A percentile compares a stretch with the other conserved stretches of the same genome.
Evolutionary conservation across 73 alveolate genomes (phyloP).

Genomic region (Halteria grandinella): DNA sequence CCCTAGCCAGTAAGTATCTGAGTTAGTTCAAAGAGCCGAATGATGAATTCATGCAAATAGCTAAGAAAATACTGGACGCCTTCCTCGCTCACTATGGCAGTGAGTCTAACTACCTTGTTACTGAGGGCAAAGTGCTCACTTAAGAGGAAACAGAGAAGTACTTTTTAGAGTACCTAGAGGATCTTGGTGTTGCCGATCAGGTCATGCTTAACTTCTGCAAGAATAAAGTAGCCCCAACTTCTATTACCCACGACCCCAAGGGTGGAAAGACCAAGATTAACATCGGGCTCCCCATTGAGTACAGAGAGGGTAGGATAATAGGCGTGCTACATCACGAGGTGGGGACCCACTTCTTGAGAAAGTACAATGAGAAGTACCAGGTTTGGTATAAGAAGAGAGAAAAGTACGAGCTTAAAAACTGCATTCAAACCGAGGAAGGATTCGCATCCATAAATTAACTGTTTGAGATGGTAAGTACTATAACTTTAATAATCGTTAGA

Average conservation of each 20-base stretch:
- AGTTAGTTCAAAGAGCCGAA: slow-evolving; percentile 38
- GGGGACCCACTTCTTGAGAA: slow-evolving; percentile 75
- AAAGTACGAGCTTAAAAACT: slow-evolving; percentile 62
- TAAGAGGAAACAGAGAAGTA: slow-evolving; percentile 57
- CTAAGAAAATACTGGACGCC: slow-evolving; percentile 50
- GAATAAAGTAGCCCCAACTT: slow-evolving; percentile 61
- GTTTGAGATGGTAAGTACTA: slow-evolving; percentile 58
- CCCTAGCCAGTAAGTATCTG: slow-evolving; percentile 29
- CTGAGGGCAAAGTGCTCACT: slow-evolving; percentile 34
- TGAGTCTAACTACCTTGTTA: not conserved
- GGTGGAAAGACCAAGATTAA: slow-evolving; percentile 50
- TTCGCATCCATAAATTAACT: slow-evolving; percentile 61
- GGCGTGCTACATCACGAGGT: slow-evolving; percentile 76
- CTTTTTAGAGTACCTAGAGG: slow-evolving; percentile 54
- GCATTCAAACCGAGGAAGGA: slow-evolving; percentile 74
- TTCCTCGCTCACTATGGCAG: slow-evolving; percentile 29
- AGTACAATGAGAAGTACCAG: slow-evolving; percentile 65
- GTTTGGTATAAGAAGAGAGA: slow-evolving; percentile 70
- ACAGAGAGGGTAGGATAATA: slow-evolving; percentile 66
- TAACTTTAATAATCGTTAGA: too few species aligned
- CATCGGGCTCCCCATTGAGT: slow-evolving; percentile 71
- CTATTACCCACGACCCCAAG: slow-evolving; percentile 60
- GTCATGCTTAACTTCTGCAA: slow-evolving; percentile 43
- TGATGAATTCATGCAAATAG: slow-evolving; percentile 41
- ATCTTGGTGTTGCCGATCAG: slow-evolving; percentile 31